A percentile compares a stretch with the other conserved stretches of the same genome.
Conservation (phyloP, 2,329 filamentous ascomycete species). For the Arthrobotrys sphaeroides region DNA sequence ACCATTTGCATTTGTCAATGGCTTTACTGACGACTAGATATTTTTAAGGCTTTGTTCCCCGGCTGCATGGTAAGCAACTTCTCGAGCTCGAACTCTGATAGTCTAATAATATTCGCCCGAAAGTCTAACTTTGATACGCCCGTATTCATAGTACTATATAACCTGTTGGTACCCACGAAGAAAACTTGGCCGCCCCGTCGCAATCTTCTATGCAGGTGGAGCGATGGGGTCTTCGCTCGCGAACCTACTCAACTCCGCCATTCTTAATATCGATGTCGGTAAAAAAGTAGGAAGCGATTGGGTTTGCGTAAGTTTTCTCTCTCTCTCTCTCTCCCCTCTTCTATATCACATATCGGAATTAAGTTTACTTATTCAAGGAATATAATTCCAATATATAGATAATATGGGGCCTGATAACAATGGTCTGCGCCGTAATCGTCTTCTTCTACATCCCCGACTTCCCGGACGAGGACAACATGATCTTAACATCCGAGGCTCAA, state of each 20-base stretch:
- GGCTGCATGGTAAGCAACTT: constrained; percentile 10
- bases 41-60: constrained; percentile 15
- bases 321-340: neutral
- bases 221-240: constrained; percentile 11
- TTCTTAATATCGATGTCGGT: neutral
- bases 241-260: constrained; percentile 16
- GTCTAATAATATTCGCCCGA: no score
- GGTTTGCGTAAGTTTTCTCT: neutral
- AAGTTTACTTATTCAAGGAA: no score
- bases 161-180: constrained; percentile 36
- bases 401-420: constrained; percentile 22
- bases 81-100: no score
- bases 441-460: constrained; percentile 30
- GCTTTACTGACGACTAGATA: neutral
- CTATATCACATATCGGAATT: neutral
- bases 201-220: constrained; percentile 35
- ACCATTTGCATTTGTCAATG: neutral
- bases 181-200: constrained; percentile 11
- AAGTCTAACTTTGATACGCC: neutral
- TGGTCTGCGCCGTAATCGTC: neutral
- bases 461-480: constrained; percentile 12
- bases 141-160: constrained; percentile 26
- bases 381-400: constrained; percentile 6
- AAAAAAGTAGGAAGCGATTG: neutral
- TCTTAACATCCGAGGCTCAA: neutral